Evolutionary conservation across 2,329 filamentous ascomycete genomes (phyloP).

Genomic region (Trichoderma atroviride): DNA sequence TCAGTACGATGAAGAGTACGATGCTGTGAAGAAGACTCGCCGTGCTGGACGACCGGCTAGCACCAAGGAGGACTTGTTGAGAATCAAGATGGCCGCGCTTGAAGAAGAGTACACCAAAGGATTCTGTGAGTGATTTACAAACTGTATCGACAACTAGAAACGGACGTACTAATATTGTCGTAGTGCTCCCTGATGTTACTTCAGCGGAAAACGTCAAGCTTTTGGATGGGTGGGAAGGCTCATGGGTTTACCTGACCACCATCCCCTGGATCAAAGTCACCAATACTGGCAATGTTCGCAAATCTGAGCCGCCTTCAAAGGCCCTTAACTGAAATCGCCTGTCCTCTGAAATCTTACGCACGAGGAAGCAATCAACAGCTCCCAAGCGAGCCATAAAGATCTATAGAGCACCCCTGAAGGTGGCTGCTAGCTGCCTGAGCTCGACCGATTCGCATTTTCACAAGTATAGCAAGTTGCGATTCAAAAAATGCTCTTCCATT

Average conservation of each 20-base stretch:
- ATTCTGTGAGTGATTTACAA: constrained; percentile 62
- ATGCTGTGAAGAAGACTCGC: constrained; percentile 65
- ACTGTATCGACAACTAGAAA: background rate
- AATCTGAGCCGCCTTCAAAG: constrained; percentile 76
- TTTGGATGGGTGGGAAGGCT: constrained; percentile 76
- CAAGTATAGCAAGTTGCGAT: too few species aligned
- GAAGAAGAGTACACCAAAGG: constrained; percentile 80
- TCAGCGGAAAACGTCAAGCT: constrained; percentile 65
- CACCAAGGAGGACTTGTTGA: constrained; percentile 75
- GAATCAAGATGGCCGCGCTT: constrained; percentile 69
- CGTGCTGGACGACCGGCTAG: constrained; percentile 79
- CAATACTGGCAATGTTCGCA: constrained; percentile 63
- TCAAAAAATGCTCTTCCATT: background rate
- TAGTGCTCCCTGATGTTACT: constrained; percentile 75
- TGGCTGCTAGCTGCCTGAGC: background rate
- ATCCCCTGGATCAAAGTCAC: constrained; percentile 77
- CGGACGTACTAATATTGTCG: constrained; percentile 22
- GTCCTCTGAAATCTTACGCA: background rate
- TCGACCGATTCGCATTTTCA: background rate
- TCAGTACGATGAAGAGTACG: constrained; percentile 72
- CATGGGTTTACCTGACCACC: constrained; percentile 78
- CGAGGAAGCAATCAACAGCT: background rate
- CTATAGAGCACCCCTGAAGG: background rate
- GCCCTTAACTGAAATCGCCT: constrained; percentile 34
- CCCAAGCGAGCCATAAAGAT: background rate